Evolutionary conservation across 148 eudicot species (phyloP), one percentile per base, ranked within the genome.

Genomic region (Rhododendron ferrugineum): DNA sequence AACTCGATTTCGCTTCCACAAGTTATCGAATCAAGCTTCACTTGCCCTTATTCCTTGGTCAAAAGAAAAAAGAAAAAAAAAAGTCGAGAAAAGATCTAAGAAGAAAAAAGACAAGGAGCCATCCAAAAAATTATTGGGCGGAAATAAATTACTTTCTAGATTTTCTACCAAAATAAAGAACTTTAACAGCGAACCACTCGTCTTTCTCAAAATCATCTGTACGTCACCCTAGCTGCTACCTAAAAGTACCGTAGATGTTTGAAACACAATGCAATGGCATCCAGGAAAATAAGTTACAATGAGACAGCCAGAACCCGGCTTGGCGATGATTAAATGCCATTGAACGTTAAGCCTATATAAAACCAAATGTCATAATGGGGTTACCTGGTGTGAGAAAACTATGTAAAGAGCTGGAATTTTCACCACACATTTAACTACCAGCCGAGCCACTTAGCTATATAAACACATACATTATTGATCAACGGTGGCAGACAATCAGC

Each of bases 141-240:
- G 76, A 81, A 74, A 78, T 85, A 46, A 42, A 90, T 92, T 91
- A 96, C 98, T 93, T 95, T 91, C 90, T 88, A 44, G 93, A 85
- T 70, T 95, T 97, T 87, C 93, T 88, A 84, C 93, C 97, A 91
- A 93, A 94, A 88, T 95, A 93, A 82, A 91, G 94, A 40, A 96
- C 99, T 93, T 96, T 96, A 85, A 94, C 98, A 84, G 95, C 91
- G 86, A 96, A 88, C 92, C 95, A 95, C 87, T 95, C 97, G 87
- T 96, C 99, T 89, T 96, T 96, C n/a, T 93, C 98, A 66, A 91
- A 90, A 62, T 92, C 93, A 79, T 89, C 88, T 56, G n/a, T n/a
- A n/a, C n/a, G 91, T 87, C 52, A 96, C 91, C 87, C 95, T 92
- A 68, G 98, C 97, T 84, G 99, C 99, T 46, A 95, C 98, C 97